Percentiles rank a stretch among this genome's conserved stretches.
phyloP scores from a whole-genome alignment of 352 stramenopile species.

The Achlya hypogyna region DNA sequence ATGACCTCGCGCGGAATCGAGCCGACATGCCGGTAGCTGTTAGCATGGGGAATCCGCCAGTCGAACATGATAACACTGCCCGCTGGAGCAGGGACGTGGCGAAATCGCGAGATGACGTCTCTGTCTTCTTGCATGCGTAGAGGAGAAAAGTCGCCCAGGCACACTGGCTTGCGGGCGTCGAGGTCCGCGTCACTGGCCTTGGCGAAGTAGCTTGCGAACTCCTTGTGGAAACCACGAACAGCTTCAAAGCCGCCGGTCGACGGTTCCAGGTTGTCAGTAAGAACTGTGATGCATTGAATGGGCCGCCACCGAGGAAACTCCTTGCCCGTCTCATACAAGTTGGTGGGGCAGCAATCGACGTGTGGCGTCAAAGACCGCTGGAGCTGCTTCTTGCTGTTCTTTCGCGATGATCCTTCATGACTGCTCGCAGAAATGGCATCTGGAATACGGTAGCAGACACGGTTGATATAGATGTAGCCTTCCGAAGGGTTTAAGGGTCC shows the following conservation, averaged over 20 bases:
- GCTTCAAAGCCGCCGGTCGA: conserved; percentile 83
- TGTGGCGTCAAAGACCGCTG: conserved; percentile 83
- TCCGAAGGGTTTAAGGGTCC: conserved; percentile 54
- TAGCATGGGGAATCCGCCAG: conserved; percentile 81
- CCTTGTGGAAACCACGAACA: conserved; percentile 76
- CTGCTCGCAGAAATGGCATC: conserved; percentile 37
- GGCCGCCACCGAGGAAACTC: conserved; percentile 70
- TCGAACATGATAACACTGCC: conserved; percentile 84
- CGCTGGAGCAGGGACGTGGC: conserved; percentile 45
- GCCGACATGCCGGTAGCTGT: conserved; percentile 70
- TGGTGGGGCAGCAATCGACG: conserved; percentile 77
- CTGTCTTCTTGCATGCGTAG: conserved; percentile 78
- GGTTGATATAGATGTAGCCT: conserved; percentile 85
- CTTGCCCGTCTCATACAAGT: conserved; percentile 62
- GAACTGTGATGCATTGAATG: conserved; percentile 83
- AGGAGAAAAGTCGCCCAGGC: conserved; percentile 81
- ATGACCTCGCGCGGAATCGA: conserved; percentile 58
- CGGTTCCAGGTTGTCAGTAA: conserved; percentile 53
- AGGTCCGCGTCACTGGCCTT: neutral
- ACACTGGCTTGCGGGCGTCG: conserved; percentile 39
- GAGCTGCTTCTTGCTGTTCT: conserved; percentile 62
- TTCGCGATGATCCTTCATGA: conserved; percentile 32
- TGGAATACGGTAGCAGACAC: conserved; percentile 70
- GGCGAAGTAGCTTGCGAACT: conserved; percentile 60
- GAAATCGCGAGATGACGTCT: conserved; percentile 59